Conservation (phyloP, 2,329 filamentous ascomycete species). For the Bertia moriformis region DNA sequence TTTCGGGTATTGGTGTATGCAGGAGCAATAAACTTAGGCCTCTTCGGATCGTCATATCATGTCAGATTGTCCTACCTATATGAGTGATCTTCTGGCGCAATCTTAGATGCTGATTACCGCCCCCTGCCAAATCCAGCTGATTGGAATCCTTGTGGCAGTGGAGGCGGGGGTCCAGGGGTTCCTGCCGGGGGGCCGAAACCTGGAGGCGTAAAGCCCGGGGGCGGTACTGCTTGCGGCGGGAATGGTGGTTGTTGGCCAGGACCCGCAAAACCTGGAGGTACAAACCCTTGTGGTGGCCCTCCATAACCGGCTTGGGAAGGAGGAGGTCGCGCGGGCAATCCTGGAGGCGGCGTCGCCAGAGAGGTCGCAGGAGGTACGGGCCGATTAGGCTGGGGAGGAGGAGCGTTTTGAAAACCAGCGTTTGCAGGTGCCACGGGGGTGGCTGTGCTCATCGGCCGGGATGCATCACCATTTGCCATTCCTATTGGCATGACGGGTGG, state of each 20-base stretch:
- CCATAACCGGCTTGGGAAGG: slow-evolving; percentile 55
- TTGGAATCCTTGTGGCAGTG: slow-evolving; percentile 1
- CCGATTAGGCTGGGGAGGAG: slow-evolving; percentile 8
- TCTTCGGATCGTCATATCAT: too few species aligned
- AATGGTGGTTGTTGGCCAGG: slow-evolving; percentile 8
- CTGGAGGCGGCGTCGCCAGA: not conserved
- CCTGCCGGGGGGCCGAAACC: not conserved
- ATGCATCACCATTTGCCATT: slow-evolving; percentile 12
- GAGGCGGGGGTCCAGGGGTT: not conserved
- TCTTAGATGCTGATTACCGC: too few species aligned
- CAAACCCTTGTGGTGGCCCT: slow-evolving; percentile 42
- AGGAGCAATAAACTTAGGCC: too few species aligned
- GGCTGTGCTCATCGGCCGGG: slow-evolving; percentile 4
- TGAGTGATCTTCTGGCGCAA: too few species aligned
- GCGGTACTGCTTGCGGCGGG: not conserved
- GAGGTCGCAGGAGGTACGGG: slow-evolving; percentile 43
- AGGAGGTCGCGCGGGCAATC: slow-evolving; percentile 51
- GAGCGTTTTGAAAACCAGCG: not conserved
- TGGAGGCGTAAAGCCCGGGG: not conserved
- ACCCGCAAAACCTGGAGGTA: slow-evolving; percentile 21
- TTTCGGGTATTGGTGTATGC: too few species aligned
- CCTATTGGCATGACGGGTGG: slow-evolving; percentile 8
- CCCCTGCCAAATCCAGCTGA: not conserved
- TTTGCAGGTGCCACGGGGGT: not conserved
- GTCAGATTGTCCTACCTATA: too few species aligned